Conservation (phyloP, 352 stramenopile species). For the Globisporangium perplexum region DNA sequence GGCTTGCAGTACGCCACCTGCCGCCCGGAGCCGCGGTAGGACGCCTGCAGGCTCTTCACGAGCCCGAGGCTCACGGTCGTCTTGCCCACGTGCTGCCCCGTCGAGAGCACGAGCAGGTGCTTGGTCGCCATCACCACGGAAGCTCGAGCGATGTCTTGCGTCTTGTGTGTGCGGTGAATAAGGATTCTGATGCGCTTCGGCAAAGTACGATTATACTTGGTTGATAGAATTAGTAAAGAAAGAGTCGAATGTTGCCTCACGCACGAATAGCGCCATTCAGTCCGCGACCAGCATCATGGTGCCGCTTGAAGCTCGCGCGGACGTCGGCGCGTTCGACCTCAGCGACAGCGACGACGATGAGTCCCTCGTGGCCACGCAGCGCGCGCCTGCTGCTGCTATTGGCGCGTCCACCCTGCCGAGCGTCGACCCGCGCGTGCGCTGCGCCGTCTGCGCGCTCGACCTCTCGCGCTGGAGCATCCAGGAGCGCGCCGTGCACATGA, state of each 20-base stretch:
- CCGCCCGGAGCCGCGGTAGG: slow-evolving; percentile 65
- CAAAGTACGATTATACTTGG: background rate
- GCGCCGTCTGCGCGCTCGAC: slow-evolving; percentile 58
- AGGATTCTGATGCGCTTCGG: background rate
- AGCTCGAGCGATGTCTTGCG: no score
- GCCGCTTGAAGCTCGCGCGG: background rate
- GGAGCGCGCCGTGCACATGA: slow-evolving; percentile 60
- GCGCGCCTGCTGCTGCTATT: slow-evolving; percentile 3
- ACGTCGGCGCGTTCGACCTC: slow-evolving; percentile 2
- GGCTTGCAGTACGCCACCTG: slow-evolving; percentile 94
- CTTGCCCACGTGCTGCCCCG: slow-evolving; percentile 97
- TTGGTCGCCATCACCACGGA: slow-evolving; percentile 44
- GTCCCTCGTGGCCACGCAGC: slow-evolving; percentile 23
- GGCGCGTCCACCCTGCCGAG: background rate
- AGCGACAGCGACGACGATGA: slow-evolving; percentile 12
- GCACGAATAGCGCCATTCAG: background rate
- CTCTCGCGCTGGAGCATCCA: slow-evolving; percentile 41
- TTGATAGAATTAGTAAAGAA: background rate
- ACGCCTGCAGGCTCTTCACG: slow-evolving; percentile 91
- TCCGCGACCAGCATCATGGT: background rate
- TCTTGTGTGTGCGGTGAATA: background rate
- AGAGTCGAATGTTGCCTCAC: background rate
- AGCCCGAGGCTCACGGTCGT: slow-evolving; percentile 94
- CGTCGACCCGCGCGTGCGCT: slow-evolving; percentile 22
- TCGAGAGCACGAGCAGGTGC: slow-evolving; percentile 85